Evolutionary conservation across 164 flowering plant genomes (phyloP).

Genomic region (Kalanchoe fedtschenkoi): DNA sequence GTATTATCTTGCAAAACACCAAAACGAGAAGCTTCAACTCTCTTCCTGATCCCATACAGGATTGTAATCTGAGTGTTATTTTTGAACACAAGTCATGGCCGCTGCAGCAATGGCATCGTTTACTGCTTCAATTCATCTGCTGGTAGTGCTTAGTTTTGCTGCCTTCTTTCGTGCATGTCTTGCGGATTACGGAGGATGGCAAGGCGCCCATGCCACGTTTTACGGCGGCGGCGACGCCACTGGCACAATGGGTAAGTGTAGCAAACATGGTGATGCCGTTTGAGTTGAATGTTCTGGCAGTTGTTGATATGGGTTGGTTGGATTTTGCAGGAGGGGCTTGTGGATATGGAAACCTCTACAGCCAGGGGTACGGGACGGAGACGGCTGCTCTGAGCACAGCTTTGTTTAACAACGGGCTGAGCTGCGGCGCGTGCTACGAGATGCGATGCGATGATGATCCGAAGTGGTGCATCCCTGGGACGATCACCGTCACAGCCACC

Average conservation of each 20-base stretch:
- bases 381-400: conserved; percentile 38
- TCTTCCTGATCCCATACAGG: background rate
- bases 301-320: background rate
- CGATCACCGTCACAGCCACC: conserved; percentile 35
- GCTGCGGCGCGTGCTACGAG: conserved; percentile 37
- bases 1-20: background rate
- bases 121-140: background rate
- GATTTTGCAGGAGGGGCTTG: conserved; percentile 35
- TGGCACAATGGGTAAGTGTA: conserved; percentile 37
- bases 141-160: background rate
- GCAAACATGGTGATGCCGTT: background rate
- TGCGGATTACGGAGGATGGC: conserved; percentile 25
- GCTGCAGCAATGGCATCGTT: background rate
- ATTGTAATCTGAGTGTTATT: too few species aligned
- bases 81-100: background rate
- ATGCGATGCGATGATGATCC: conserved; percentile 28
- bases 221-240: conserved; percentile 44
- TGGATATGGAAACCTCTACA: conserved; percentile 37
- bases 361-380: conserved; percentile 32
- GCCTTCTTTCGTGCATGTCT: background rate
- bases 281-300: background rate
- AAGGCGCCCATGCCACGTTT: conserved; percentile 36
- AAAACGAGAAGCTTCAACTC: background rate
- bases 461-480: conserved; percentile 27
- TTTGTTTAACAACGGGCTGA: conserved; percentile 29